Conservation (phyloP, 2,329 filamentous ascomycete genomes). For the Fusarium chuoi region DNA sequence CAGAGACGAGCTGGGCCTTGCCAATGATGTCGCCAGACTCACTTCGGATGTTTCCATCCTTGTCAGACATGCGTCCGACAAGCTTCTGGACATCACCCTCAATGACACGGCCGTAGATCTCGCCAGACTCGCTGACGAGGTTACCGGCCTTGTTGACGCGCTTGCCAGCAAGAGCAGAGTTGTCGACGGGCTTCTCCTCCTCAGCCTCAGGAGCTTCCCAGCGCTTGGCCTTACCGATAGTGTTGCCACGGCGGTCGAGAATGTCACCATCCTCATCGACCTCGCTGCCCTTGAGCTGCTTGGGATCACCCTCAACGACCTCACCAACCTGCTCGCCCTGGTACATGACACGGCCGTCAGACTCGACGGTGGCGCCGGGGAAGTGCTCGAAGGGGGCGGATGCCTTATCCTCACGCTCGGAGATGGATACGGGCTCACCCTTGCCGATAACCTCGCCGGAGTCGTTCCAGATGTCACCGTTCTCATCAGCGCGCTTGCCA, state of each 20-base stretch:
- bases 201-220: slow-evolving; percentile 65
- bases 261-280: slow-evolving; percentile 78
- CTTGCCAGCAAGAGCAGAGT: slow-evolving; percentile 73
- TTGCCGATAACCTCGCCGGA: slow-evolving; percentile 74
- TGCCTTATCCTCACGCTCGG: slow-evolving; percentile 62
- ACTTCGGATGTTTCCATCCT: slow-evolving; percentile 76
- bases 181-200: slow-evolving; percentile 66
- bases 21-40: slow-evolving; percentile 78
- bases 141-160: slow-evolving; percentile 77
- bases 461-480: slow-evolving; percentile 78
- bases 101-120: slow-evolving; percentile 71
- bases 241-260: slow-evolving; percentile 73
- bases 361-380: slow-evolving; percentile 63
- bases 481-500: slow-evolving; percentile 71
- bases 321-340: slow-evolving; percentile 67
- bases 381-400: slow-evolving; percentile 68
- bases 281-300: slow-evolving; percentile 70
- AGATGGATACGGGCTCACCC: slow-evolving; percentile 67
- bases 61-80: slow-evolving; percentile 76
- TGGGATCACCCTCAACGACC: slow-evolving; percentile 71
- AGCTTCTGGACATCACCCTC: slow-evolving; percentile 74
- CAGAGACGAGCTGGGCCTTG: slow-evolving; percentile 73
- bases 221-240: slow-evolving; percentile 73
- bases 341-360: slow-evolving; percentile 62
- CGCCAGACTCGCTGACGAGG: slow-evolving; percentile 63